Evolutionary conservation across 257 asterid species (phyloP).

Genomic region (Solanum bukasovii): DNA sequence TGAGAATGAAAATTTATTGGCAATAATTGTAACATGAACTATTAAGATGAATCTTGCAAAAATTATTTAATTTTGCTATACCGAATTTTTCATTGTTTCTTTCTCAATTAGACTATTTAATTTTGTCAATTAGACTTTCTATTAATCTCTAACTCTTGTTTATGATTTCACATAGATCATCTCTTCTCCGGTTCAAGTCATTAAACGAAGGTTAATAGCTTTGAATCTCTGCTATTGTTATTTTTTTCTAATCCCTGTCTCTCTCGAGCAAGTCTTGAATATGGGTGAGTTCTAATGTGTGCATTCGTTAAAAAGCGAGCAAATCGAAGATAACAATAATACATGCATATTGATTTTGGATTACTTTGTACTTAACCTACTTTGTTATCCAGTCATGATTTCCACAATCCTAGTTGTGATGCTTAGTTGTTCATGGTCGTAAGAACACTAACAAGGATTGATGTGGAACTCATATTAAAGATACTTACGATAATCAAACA

Average conservation of each 20-base stretch:
- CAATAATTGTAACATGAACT: not conserved
- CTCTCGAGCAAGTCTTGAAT: not conserved
- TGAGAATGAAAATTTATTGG: too few species aligned
- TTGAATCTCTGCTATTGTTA: fast-evolving
- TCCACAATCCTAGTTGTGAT: too few species aligned
- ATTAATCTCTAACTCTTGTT: not conserved
- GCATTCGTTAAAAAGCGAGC: not conserved
- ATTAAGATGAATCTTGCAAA: too few species aligned
- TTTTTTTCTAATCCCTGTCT: too few species aligned
- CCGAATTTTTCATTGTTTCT: not conserved
- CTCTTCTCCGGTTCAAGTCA: too few species aligned
- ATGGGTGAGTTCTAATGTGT: not conserved
- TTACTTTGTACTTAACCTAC: not conserved
- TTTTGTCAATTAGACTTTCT: too few species aligned
- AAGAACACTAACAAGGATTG: too few species aligned
- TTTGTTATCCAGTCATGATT: not conserved
- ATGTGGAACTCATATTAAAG: too few species aligned
- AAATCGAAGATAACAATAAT: not conserved
- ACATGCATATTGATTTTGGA: not conserved
- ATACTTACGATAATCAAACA: too few species aligned
- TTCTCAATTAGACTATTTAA: not conserved
- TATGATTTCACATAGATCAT: not conserved
- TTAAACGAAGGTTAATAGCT: too few species aligned
- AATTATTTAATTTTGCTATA: too few species aligned
- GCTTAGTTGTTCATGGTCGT: too few species aligned